Conservation (phyloP, 495 filamentous ascomycete genomes). For the Tuber melanosporum region DNA sequence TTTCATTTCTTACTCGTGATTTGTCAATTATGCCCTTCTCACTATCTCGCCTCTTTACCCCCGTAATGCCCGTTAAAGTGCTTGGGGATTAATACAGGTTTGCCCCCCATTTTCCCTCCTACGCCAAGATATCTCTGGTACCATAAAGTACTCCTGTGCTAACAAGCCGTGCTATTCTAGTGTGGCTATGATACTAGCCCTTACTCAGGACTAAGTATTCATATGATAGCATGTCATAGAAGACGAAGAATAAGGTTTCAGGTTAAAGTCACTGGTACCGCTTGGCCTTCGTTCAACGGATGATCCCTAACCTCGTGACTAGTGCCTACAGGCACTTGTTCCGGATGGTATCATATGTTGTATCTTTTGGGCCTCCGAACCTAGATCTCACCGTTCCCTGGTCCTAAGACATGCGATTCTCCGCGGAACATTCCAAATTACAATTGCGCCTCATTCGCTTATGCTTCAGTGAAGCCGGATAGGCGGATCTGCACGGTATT, state of each 20-base stretch:
- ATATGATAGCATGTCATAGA: background rate
- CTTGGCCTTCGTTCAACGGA: background rate
- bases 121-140: background rate
- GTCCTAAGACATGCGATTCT: conserved; percentile 13
- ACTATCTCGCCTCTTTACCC: background rate
- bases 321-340: background rate
- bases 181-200: background rate
- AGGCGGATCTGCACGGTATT: conserved; percentile 24
- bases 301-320: background rate
- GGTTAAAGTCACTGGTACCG: background rate
- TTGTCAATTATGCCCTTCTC: background rate
- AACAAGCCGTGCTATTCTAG: background rate
- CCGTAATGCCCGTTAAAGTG: background rate
- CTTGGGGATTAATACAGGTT: background rate
- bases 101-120: background rate
- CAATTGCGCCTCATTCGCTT: conserved; percentile 21
- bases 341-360: background rate
- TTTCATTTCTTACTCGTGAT: background rate
- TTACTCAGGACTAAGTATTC: background rate
- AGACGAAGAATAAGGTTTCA: background rate
- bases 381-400: conserved; percentile 17
- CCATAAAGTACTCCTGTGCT: background rate
- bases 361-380: conserved; percentile 13
- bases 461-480: conserved; percentile 9
- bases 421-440: conserved; percentile 15